Percentiles rank a stretch among this genome's conserved stretches.
Conservation (phyloP, 176 grass and related monocot genomes). For the Aegilops speltoides region DNA sequence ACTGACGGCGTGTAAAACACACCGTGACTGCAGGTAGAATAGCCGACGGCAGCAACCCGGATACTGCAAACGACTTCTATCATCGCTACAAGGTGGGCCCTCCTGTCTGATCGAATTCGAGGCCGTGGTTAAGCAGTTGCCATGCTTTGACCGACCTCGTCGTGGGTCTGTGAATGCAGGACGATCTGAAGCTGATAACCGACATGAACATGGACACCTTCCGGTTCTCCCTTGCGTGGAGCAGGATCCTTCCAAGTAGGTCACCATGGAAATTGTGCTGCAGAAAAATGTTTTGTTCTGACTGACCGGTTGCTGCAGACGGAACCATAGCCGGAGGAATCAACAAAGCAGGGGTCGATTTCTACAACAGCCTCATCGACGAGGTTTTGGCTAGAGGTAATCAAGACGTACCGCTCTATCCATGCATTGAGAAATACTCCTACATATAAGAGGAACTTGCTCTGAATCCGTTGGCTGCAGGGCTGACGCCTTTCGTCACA, state of each 20-base stretch:
- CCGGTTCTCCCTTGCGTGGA: conserved; percentile 65
- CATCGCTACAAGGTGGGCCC: conserved; percentile 58
- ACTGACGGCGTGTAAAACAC: background rate
- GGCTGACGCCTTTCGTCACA: conserved; percentile 57
- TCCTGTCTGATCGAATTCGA: background rate
- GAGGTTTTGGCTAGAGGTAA: conserved; percentile 55
- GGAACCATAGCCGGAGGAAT: conserved; percentile 55
- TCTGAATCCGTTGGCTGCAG: conserved; percentile 12
- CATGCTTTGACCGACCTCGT: background rate
- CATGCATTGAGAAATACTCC: too few relatives aligned
- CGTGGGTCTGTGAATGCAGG: conserved; percentile 23
- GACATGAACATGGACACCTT: conserved; percentile 63
- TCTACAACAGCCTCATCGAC: conserved; percentile 64
- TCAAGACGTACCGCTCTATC: too few relatives aligned
- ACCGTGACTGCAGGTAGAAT: conserved; percentile 47
- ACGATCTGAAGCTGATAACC: conserved; percentile 45
- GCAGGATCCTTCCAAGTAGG: conserved; percentile 61
- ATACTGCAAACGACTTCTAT: conserved; percentile 58
- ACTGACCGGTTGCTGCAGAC: conserved; percentile 14
- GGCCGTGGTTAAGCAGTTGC: background rate
- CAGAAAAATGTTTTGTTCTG: too few relatives aligned
- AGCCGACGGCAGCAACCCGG: conserved; percentile 41
- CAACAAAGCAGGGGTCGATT: conserved; percentile 57
- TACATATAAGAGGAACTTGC: background rate
- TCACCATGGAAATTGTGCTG: background rate